phyloP scores from a whole-genome alignment of 176 grass and related monocot species.

The Eleusine indica region DNA sequence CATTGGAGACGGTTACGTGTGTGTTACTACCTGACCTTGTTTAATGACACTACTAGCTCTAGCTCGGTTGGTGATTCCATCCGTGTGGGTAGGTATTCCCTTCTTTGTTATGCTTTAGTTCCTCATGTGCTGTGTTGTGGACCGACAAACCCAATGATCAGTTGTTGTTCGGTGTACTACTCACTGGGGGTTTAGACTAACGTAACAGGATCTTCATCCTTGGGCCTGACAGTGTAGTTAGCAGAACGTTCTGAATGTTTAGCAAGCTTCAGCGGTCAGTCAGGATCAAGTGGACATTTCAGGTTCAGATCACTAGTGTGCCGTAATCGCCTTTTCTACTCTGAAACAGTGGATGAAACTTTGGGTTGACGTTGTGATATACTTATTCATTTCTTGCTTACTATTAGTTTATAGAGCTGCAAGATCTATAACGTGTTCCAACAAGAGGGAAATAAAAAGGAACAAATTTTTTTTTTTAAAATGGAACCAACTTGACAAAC shows the following conservation, averaged over 20 bases:
- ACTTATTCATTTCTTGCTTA: not conserved
- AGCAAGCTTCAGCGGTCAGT: not conserved
- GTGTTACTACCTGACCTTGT: not conserved
- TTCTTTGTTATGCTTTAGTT: not conserved
- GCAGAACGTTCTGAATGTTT: not conserved
- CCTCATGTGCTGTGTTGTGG: conserved; percentile 19
- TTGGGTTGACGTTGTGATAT: too few relatives aligned
- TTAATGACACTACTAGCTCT: not conserved
- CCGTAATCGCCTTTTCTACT: not conserved
- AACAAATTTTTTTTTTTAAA: too few relatives aligned
- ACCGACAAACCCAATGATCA: conserved; percentile 35
- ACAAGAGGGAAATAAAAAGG: not conserved
- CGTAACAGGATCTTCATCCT: too few relatives aligned
- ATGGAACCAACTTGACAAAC: not conserved
- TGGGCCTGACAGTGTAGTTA: not conserved
- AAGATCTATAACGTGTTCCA: not conserved
- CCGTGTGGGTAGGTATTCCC: conserved; percentile 19
- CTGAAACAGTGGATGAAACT: not conserved
- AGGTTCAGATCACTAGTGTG: not conserved
- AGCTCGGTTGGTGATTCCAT: not conserved
- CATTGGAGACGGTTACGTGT: conserved; percentile 15
- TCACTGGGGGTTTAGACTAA: not conserved
- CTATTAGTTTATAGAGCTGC: not conserved
- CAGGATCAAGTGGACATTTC: not conserved
- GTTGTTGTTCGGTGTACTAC: not conserved